A percentile compares a stretch with the other conserved stretches of the same genome.
These are phyloP conservation scores for Umbellularia californica DNA, from an alignment of 164 flowering plant genomes.

Conservation along the genomic window DNA sequence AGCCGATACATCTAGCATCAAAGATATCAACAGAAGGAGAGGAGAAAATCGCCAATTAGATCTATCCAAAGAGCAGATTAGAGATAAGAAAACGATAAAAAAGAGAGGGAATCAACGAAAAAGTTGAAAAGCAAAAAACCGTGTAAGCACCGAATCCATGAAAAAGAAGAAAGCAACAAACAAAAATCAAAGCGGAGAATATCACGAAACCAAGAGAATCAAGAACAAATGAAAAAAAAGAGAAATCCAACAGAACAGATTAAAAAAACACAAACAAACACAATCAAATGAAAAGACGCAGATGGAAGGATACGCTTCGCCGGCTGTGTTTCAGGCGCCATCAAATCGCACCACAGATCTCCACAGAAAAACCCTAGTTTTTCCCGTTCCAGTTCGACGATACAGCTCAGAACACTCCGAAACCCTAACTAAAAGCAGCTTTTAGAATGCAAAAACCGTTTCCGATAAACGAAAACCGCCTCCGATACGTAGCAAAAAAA, in stretches of 20 bases:
- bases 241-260: background rate
- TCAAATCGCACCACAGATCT: slow-evolving; percentile 38
- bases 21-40: too few species aligned
- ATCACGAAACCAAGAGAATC: background rate
- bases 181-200: background rate
- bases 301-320: slow-evolving; percentile 33
- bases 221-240: background rate
- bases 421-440: slow-evolving; percentile 4
- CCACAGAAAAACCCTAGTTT: slow-evolving; percentile 16
- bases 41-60: too few species aligned
- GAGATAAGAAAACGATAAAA: background rate
- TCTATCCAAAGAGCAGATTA: too few species aligned
- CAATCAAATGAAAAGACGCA: too few species aligned
- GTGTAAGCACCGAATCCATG: background rate
- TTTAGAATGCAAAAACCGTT: background rate
- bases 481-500: background rate
- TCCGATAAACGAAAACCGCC: slow-evolving; percentile 14
- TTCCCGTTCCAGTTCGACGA: slow-evolving; percentile 32
- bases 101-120: background rate
- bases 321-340: slow-evolving; percentile 24
- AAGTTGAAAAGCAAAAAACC: background rate
- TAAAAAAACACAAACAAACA: background rate
- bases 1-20: too few species aligned
- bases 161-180: background rate
- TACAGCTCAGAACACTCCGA: background rate